Evolutionary conservation across 1,139 yeast genomes (phyloP), one percentile per base, ranked within the genome.

Genomic region (Taiozyma sp.): DNA sequence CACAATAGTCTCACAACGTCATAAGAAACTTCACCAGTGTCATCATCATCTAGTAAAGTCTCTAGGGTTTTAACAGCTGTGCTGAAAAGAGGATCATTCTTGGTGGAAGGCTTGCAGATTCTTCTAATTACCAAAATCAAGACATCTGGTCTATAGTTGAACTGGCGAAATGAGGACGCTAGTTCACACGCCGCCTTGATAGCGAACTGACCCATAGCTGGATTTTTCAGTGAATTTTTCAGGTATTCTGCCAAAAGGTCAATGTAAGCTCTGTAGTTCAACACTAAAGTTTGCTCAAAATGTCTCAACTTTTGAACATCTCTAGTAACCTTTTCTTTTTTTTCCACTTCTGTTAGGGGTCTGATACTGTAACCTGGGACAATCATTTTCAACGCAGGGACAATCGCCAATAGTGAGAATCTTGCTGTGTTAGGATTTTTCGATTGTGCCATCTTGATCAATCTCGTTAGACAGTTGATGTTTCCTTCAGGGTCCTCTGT

Each of bases 401-500:
- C 84, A 54, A 92, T 75, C 0, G 98, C 84, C 60, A 91, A 72
- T 52, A 89, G 72, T 0, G 96, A 80, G 53, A 90, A 75, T 67
- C 87, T 91, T 51, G 87, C 76, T 7, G 90, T 83, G 51, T 81
- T 83, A 44, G 84, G 75, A 60, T 86, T 83, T 59, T 77, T 79
- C 1, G 93, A 83, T 54, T 75, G 78, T 1, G 89, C 76, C 85
- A 89, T 83, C 57, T 81, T 85, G 45, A 92, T 74, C 49, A 93
- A 73, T 62, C 92, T 80, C 4, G 87, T 78, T 28, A 93, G 72
- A 47, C 84, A 76, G 7, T 79, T 68, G 14, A 86, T 75, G 64
- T 92, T 81, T 62, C 89, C 96, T 66, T 93, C 98, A 1, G 99
- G 97, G 54, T 90, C 91, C 67, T 92, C 96, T 63, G 84, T 83